Percentiles rank a stretch among this genome's conserved stretches.
Conservation (phyloP, 2,329 filamentous ascomycete genomes). For the Penicillium sp. region DNA sequence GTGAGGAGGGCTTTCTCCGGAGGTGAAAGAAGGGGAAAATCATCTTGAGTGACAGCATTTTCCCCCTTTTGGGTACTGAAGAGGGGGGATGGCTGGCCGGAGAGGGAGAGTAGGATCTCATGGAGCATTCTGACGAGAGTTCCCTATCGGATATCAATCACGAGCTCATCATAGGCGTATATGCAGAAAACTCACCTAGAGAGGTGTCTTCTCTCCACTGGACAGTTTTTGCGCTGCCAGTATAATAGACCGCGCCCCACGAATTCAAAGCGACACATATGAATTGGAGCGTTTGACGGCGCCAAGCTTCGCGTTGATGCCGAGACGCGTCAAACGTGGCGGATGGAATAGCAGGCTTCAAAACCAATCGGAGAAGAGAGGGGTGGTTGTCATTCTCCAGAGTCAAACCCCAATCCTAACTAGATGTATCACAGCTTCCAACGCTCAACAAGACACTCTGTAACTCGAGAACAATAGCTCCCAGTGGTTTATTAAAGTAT, state of each 20-base stretch:
- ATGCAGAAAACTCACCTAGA: conserved; percentile 28
- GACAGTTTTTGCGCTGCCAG: conserved; percentile 37
- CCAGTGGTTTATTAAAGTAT: neutral
- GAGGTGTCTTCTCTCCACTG: conserved; percentile 23
- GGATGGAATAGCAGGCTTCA: neutral
- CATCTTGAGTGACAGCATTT: conserved; percentile 50
- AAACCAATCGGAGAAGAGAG: neutral
- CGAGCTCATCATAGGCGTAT: conserved; percentile 2
- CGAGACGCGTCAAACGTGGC: conserved; percentile 16
- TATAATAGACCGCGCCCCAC: conserved; percentile 44
- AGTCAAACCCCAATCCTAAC: neutral
- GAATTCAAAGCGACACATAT: conserved; percentile 49
- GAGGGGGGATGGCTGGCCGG: conserved; percentile 86
- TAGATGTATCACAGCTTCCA: neutral
- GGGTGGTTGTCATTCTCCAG: neutral
- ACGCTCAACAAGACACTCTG: neutral
- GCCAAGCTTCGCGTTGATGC: conserved; percentile 10
- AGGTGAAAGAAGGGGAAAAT: conserved; percentile 61
- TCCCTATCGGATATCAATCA: conserved; percentile 3
- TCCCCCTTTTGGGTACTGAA: conserved; percentile 58
- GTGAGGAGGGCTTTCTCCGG: conserved; percentile 79
- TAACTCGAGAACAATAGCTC: neutral
- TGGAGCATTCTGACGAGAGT: conserved; percentile 71
- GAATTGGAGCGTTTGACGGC: conserved; percentile 14
- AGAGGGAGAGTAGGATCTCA: conserved; percentile 95